Conservation (phyloP, 2,329 filamentous ascomycete species). For the Akanthomyces uredinophilus region DNA sequence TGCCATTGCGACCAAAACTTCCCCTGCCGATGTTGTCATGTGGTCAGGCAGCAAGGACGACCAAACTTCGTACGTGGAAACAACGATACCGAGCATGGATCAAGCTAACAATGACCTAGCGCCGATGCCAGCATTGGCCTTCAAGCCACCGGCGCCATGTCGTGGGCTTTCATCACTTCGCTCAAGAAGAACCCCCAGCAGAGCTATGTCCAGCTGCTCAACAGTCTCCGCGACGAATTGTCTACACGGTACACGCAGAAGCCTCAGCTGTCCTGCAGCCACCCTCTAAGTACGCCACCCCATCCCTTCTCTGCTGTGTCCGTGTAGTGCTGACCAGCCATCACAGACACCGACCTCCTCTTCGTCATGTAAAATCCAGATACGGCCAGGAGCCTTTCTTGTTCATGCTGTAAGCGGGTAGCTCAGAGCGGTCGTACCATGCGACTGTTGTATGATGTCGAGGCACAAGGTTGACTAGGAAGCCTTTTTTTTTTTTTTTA, state of each 20-base stretch:
- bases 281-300: conserved; percentile 73
- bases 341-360: conserved; percentile 54
- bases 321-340: conserved; percentile 19
- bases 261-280: conserved; percentile 93
- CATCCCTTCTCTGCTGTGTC: conserved; percentile 20
- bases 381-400: not conserved
- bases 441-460: not conserved
- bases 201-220: conserved; percentile 94
- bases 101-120: conserved; percentile 40
- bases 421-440: not conserved
- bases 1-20: conserved; percentile 83
- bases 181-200: conserved; percentile 97
- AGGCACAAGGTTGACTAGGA: not conserved
- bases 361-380: conserved; percentile 51
- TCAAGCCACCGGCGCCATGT: conserved; percentile 95
- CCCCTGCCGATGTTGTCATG: conserved; percentile 93
- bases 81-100: not conserved
- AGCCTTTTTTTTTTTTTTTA: not conserved
- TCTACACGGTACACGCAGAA: conserved; percentile 86
- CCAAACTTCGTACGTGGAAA: conserved; percentile 73
- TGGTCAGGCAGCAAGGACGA: conserved; percentile 95
- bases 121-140: conserved; percentile 88
- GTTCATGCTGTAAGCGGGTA: not conserved
- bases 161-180: conserved; percentile 89
- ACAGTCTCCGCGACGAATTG: conserved; percentile 92